Percentiles rank a stretch among this genome's conserved stretches.
These are phyloP conservation scores for Chionographis japonica DNA, from an alignment of 106 monocot genomes.

Conservation along the genomic window DNA sequence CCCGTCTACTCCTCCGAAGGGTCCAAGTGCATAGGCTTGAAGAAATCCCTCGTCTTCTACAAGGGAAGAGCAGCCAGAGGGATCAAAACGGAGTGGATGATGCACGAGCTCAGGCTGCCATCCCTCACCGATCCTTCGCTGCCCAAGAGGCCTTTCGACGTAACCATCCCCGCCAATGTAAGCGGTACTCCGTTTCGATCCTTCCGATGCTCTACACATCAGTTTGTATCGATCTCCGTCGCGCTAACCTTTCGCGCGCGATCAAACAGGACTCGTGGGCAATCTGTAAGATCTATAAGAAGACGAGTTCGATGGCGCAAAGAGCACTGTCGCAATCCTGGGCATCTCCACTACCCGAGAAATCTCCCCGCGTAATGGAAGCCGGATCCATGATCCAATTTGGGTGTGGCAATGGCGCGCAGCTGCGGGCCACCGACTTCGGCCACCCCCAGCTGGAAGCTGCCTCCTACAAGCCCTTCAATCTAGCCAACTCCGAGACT, in stretches of 20 bases:
- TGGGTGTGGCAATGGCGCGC: background rate
- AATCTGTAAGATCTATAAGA: constrained; percentile 68
- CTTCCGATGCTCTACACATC: background rate
- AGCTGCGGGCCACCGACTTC: background rate
- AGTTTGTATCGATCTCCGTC: background rate
- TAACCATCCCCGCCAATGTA: constrained; percentile 39
- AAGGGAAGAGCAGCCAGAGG: constrained; percentile 67
- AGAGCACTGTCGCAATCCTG: constrained; percentile 45
- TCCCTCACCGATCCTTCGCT: constrained; percentile 22
- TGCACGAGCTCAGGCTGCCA: constrained; percentile 68
- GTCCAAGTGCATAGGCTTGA: constrained; percentile 59
- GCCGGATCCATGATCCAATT: constrained; percentile 3
- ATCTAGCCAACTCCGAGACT: background rate
- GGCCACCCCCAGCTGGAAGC: background rate
- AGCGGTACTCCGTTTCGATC: background rate
- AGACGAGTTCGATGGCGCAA: constrained; percentile 42
- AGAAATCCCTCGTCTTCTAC: constrained; percentile 74
- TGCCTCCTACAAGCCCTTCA: constrained; percentile 2
- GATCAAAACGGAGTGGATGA: constrained; percentile 72
- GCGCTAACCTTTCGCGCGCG: background rate
- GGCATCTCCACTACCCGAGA: constrained; percentile 28
- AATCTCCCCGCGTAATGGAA: constrained; percentile 6
- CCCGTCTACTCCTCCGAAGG: constrained; percentile 60
- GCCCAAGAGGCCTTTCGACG: constrained; percentile 26
- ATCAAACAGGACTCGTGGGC: constrained; percentile 57